Percentiles rank a stretch among this genome's conserved stretches.
These are phyloP conservation scores for Populus tremula DNA, from an alignment of 345 rosid genomes.

Conservation along the genomic window DNA sequence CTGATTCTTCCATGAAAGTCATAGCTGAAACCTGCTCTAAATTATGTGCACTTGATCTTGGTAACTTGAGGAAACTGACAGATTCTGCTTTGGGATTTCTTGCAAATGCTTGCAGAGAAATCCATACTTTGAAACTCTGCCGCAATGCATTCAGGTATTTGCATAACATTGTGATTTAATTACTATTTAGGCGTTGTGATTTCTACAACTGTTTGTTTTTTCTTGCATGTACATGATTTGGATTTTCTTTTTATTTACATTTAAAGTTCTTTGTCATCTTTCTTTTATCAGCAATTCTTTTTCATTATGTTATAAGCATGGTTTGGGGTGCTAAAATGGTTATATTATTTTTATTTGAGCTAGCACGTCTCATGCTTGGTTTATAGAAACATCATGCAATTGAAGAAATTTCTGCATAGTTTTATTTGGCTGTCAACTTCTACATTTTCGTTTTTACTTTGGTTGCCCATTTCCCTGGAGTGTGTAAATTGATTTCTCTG, in stretches of 20 bases:
- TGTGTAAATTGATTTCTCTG: not conserved
- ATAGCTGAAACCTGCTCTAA: constrained; percentile 65
- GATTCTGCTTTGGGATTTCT: constrained; percentile 75
- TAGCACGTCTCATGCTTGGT: no score
- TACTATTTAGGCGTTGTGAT: not conserved
- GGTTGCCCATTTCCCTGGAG: no score
- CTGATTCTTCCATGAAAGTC: constrained; percentile 66
- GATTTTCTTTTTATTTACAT: no score
- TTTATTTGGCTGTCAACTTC: not conserved
- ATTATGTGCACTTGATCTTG: constrained; percentile 58
- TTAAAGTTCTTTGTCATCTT: no score
- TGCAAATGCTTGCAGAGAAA: constrained; percentile 64
- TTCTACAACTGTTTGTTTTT: not conserved
- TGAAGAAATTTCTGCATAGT: not conserved
- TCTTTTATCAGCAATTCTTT: not conserved
- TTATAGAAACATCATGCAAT: not conserved
- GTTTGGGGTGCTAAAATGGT: not conserved
- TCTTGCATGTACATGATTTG: not conserved
- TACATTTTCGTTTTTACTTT: no score
- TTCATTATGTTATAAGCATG: not conserved
- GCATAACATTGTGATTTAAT: not conserved
- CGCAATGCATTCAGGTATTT: constrained; percentile 71
- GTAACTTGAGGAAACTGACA: constrained; percentile 64
- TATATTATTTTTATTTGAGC: no score
- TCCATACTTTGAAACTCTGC: constrained; percentile 57